Evolutionary conservation across 2,329 filamentous ascomycete genomes (phyloP), one percentile per base, ranked within the genome.

Genomic region (Penicillium thymicola): DNA sequence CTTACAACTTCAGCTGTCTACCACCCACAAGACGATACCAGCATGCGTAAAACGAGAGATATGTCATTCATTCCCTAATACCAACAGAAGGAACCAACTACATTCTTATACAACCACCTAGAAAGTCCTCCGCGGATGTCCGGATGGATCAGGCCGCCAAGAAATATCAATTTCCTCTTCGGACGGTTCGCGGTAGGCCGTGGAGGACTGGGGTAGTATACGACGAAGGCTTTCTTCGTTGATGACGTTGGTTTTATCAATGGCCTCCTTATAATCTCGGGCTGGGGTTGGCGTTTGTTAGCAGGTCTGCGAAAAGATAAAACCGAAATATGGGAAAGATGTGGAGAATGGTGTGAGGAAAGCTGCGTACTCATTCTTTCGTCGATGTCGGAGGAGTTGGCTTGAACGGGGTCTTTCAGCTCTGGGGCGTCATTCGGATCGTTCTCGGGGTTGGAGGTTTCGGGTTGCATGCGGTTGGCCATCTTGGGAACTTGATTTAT

Each of bases 181-280:
- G 13, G 27, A 32, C 0, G 59, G 55, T 3, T 67, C 60, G 4
- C 42, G 57, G n/a, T 66, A 63, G 10, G 16, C 18, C 10, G 34
- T 65, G 7, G 59, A 36, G 2, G 54, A 45, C 16, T 60, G 57
- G 1, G 66, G 59, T 38, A 54, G 51, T 3, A 55, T 54, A 21
- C 54, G 62, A 8, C 61, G 62, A 40, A 63, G 41, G 4, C 59
- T 48, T 18, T 65, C 60, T 5, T 58, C 55, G 8, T 34, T 21
- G 13, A 66, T 23, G 14, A 66, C 44, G n/a, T 67, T 62, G 2
- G 55, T 46, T 18, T 46, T 37, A 32, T 65, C 50, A 13, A 64
- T 59, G 10, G 57, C 60, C 8, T 60, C 59, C n/a, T 55, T 45
- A 13, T 67, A 61, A 37, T 66, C 59, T 18, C 48, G 30, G 23